These are phyloP conservation scores for Nematocida parisii DNA, from an alignment of 371 early-diverging fungal genomes.

Conservation along the genomic window DNA sequence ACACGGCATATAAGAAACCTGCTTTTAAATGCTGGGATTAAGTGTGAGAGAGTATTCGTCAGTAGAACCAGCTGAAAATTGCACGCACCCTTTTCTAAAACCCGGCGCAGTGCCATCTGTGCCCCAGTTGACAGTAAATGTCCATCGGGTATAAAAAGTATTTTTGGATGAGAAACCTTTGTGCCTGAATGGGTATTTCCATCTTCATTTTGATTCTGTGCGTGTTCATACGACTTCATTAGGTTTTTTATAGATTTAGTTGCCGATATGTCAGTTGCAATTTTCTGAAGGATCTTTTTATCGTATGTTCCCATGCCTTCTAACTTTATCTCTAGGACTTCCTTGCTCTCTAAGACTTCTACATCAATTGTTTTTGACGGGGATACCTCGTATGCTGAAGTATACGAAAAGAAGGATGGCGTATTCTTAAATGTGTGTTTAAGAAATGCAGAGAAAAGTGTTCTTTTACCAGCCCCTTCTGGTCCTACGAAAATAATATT, in stretches of 20 bases:
- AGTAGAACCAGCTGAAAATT: constrained; percentile 88
- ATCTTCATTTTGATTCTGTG: neutral
- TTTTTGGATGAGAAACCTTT: constrained; percentile 66
- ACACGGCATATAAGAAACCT: constrained; percentile 87
- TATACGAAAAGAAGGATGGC: constrained; percentile 73
- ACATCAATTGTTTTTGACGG: constrained; percentile 77
- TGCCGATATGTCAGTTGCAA: constrained; percentile 93
- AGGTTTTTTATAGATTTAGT: constrained; percentile 82
- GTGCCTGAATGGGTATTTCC: neutral
- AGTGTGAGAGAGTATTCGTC: constrained; percentile 79
- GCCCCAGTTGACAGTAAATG: constrained; percentile 85
- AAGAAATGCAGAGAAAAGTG: constrained; percentile 78
- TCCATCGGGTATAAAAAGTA: constrained; percentile 90
- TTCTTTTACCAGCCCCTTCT: constrained; percentile 91
- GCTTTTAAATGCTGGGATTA: constrained; percentile 88
- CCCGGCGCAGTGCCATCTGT: constrained; percentile 92
- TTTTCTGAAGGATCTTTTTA: constrained; percentile 85
- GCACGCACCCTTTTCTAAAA: constrained; percentile 94
- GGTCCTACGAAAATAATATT: constrained; percentile 91
- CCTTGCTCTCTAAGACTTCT: constrained; percentile 64
- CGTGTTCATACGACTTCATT: constrained; percentile 30
- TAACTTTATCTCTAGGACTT: constrained; percentile 64
- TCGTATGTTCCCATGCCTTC: constrained; percentile 85
- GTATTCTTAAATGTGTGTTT: constrained; percentile 66
- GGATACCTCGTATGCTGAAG: constrained; percentile 84